phyloP scores from a whole-genome alignment of 2,329 filamentous ascomycete species.

The Bipolaris sorokiniana region DNA sequence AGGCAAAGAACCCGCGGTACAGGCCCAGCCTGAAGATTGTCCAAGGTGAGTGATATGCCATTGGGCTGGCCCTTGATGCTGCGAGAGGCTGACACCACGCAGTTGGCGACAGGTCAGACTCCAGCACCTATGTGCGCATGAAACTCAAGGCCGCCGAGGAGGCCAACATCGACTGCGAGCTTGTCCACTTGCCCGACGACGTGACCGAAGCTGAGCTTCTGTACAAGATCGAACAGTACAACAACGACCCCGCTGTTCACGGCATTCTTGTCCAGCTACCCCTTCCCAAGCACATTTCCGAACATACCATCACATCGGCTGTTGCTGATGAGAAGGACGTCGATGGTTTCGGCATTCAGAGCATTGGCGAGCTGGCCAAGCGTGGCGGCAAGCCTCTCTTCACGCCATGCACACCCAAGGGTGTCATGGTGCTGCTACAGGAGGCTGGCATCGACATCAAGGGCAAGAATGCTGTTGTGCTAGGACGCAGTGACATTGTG shows the following conservation, averaged over 20 bases:
- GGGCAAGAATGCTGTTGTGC: slow-evolving; percentile 92
- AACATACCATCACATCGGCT: slow-evolving; percentile 87
- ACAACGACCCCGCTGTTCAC: slow-evolving; percentile 85
- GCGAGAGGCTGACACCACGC: slow-evolving; percentile 12
- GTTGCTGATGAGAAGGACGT: slow-evolving; percentile 96
- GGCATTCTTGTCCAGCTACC: slow-evolving; percentile 95
- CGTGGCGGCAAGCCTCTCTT: slow-evolving; percentile 88
- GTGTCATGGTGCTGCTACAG: slow-evolving; percentile 89
- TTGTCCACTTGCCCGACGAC: slow-evolving; percentile 81
- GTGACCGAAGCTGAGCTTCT: slow-evolving; percentile 86
- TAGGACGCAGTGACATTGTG: slow-evolving; percentile 96
- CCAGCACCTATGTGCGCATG: slow-evolving; percentile 98
- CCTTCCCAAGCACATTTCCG: slow-evolving; percentile 85
- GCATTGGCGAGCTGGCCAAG: slow-evolving; percentile 97
- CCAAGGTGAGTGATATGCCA: slow-evolving; percentile 68
- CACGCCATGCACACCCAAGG: slow-evolving; percentile 94
- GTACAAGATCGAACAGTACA: slow-evolving; percentile 78
- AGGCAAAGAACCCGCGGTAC: slow-evolving; percentile 84
- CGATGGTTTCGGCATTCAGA: slow-evolving; percentile 90
- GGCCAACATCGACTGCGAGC: slow-evolving; percentile 88
- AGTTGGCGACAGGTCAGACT: slow-evolving; percentile 95
- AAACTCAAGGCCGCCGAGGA: slow-evolving; percentile 97
- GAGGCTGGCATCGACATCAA: slow-evolving; percentile 81
- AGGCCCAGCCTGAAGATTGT: slow-evolving; percentile 91
- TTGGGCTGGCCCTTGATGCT: neutral